These are phyloP conservation scores for Jaltomata sinuosa DNA, from an alignment of 257 asterid genomes.

Conservation along the genomic window DNA sequence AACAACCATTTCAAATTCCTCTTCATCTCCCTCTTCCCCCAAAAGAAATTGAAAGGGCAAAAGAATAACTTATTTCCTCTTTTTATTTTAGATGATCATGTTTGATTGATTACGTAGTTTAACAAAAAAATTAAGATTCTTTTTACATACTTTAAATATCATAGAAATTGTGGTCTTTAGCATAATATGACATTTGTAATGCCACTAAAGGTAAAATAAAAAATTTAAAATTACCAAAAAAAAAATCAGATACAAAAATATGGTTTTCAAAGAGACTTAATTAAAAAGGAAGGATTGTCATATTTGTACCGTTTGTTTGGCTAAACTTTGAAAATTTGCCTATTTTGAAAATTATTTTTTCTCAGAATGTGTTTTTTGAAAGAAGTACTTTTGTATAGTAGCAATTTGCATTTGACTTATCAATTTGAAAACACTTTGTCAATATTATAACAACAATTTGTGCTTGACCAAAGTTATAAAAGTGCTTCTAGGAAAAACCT, in stretches of 20 bases:
- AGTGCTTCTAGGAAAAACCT: too few relatives aligned
- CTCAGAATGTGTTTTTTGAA: neutral
- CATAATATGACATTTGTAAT: too few relatives aligned
- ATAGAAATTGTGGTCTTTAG: neutral
- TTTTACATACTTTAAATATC: neutral
- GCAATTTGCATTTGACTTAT: neutral
- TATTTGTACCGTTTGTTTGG: too few relatives aligned
- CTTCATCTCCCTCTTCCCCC: neutral
- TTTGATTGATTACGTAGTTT: neutral
- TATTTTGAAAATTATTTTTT: neutral
- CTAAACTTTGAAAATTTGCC: too few relatives aligned
- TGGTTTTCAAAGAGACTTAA: too few relatives aligned
- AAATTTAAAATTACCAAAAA: too few relatives aligned
- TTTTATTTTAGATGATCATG: neutral
- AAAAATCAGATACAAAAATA: too few relatives aligned
- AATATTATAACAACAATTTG: neutral
- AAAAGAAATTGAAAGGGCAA: neutral
- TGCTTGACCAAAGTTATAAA: neutral
- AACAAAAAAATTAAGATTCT: too few relatives aligned
- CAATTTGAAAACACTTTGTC: neutral
- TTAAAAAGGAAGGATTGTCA: too few relatives aligned
- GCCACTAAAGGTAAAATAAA: too few relatives aligned
- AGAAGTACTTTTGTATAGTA: neutral
- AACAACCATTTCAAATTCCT: neutral
- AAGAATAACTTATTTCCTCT: neutral